phyloP scores from a whole-genome alignment of 148 eudicot species.

The Tetragonia tetragonoides region DNA sequence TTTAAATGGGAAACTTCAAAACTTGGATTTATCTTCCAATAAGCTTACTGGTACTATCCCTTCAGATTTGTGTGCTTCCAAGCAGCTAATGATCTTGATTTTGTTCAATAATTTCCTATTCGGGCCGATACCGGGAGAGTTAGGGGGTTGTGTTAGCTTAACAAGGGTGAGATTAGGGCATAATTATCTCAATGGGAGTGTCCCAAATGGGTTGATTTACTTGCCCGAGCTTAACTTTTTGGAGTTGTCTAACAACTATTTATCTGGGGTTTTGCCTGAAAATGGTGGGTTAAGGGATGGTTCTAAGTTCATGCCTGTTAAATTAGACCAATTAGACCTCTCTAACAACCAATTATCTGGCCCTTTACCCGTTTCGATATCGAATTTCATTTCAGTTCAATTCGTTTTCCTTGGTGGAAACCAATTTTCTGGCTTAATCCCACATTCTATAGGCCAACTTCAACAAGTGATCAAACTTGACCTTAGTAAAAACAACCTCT shows the following conservation, averaged over 20 bases:
- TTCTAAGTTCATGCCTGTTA: constrained; percentile 29
- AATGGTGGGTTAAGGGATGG: constrained; percentile 19
- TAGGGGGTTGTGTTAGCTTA: constrained; percentile 69
- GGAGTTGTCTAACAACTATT: constrained; percentile 69
- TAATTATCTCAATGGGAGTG: constrained; percentile 86
- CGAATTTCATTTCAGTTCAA: constrained; percentile 70
- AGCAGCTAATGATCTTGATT: constrained; percentile 56
- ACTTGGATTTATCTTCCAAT: constrained; percentile 81
- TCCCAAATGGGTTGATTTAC: constrained; percentile 79
- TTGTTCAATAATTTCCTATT: constrained; percentile 75
- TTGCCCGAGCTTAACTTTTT: constrained; percentile 72
- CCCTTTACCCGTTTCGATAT: constrained; percentile 56
- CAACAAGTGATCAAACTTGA: constrained; percentile 58
- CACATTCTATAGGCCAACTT: constrained; percentile 66
- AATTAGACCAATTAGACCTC: constrained; percentile 64
- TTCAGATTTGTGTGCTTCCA: constrained; percentile 63
- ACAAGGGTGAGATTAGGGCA: constrained; percentile 75
- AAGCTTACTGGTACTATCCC: constrained; percentile 97
- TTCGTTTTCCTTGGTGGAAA: constrained; percentile 60
- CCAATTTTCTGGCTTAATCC: constrained; percentile 68
- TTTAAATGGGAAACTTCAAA: constrained; percentile 50
- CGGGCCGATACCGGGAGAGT: constrained; percentile 65
- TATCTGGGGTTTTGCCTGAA: constrained; percentile 67
- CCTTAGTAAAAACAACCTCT: constrained; percentile 51
- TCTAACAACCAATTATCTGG: constrained; percentile 75